Conservation (phyloP, 2,329 filamentous ascomycete species). For the Tolypocladium ovalisporum region DNA sequence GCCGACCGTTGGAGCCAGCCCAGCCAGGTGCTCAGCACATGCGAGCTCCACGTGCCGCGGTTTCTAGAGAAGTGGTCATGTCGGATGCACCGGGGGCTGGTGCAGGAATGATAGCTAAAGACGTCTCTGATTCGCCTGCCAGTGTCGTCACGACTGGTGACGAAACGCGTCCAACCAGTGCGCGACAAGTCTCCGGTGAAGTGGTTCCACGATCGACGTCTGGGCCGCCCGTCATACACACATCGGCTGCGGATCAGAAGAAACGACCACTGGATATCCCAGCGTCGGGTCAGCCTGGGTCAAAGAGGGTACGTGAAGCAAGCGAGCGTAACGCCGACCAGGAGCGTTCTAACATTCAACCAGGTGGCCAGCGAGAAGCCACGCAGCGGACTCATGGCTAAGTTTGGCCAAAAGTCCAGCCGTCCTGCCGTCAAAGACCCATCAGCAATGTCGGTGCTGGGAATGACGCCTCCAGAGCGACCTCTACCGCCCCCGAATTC, state of each 20-base stretch:
- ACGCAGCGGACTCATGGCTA: constrained; percentile 22
- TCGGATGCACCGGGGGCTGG: background rate
- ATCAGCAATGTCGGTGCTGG: constrained; percentile 41
- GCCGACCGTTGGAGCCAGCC: constrained; percentile 28
- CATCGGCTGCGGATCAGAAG: constrained; percentile 21
- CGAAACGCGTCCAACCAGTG: background rate
- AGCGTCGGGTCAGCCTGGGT: constrained; percentile 16
- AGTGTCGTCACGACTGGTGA: background rate
- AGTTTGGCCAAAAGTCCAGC: constrained; percentile 21
- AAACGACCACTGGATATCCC: constrained; percentile 32
- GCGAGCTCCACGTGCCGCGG: background rate
- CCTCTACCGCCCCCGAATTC: constrained; percentile 19
- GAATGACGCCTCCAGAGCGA: constrained; percentile 33
- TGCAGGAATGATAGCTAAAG: background rate
- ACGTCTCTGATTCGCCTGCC: background rate
- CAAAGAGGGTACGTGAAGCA: constrained; percentile 30
- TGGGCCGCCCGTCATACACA: constrained; percentile 29
- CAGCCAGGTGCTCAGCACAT: constrained; percentile 13
- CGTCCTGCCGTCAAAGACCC: constrained; percentile 28
- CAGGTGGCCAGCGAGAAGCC: constrained; percentile 19
- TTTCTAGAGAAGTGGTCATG: constrained; percentile 5
- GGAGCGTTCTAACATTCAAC: constrained; percentile 13
- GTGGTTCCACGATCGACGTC: constrained; percentile 12
- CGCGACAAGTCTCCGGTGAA: constrained; percentile 3
- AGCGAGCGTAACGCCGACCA: background rate